Conservation (phyloP, 208 protist genomes). For the Trypanosoma rangeli region DNA sequence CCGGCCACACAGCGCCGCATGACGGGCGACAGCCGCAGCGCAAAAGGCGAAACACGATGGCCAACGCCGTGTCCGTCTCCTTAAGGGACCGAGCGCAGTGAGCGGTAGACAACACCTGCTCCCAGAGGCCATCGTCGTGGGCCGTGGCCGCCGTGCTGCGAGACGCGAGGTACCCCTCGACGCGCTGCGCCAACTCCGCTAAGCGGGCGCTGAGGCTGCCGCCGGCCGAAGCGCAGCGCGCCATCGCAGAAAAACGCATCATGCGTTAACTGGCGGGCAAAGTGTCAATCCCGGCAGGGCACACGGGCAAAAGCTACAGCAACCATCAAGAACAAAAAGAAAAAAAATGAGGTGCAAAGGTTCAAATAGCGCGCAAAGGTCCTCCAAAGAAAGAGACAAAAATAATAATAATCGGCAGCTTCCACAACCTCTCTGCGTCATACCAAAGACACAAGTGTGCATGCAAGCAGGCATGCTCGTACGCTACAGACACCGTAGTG, state of each 20-base stretch:
- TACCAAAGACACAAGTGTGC: too few species aligned
- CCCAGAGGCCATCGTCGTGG: slow-evolving; percentile 34
- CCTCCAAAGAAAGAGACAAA: too few species aligned
- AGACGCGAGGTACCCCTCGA: slow-evolving; percentile 16
- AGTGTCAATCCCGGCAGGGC: too few species aligned
- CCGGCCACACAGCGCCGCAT: slow-evolving; percentile 33
- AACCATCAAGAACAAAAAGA: too few species aligned
- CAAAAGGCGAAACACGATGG: slow-evolving; percentile 42
- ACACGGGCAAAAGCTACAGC: too few species aligned
- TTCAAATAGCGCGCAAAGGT: too few species aligned
- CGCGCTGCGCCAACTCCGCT: slow-evolving; percentile 31
- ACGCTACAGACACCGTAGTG: too few species aligned
- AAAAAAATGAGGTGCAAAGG: too few species aligned
- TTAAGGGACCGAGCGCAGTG: slow-evolving; percentile 45
- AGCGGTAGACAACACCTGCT: slow-evolving; percentile 34
- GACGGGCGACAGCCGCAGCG: slow-evolving; percentile 34
- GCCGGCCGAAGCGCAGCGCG: slow-evolving; percentile 10
- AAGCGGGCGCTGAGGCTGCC: slow-evolving; percentile 27
- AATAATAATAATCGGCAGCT: too few species aligned
- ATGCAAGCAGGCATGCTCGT: too few species aligned
- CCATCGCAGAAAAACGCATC: slow-evolving; percentile 2
- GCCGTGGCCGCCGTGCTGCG: not conserved
- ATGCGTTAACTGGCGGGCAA: not conserved
- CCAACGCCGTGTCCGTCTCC: slow-evolving; percentile 70
- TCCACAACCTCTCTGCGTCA: too few species aligned